These are phyloP conservation scores for Sequoiadendron giganteum DNA, from an alignment of 75 land plant species.

Conservation along the genomic window DNA sequence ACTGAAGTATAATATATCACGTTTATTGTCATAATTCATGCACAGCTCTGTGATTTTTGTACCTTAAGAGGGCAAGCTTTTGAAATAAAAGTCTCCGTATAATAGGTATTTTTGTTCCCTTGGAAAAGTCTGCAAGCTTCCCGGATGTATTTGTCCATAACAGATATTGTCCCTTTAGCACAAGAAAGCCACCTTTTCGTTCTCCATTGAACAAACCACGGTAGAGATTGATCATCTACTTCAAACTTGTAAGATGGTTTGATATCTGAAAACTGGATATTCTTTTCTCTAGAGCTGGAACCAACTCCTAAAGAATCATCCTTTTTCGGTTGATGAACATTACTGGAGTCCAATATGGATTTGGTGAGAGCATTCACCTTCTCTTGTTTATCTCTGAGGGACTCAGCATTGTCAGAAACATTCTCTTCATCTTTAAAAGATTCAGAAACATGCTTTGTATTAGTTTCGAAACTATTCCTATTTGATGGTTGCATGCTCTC, in stretches of 20 bases:
- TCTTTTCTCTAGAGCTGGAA: too few species aligned
- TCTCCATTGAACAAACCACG: constrained; percentile 1
- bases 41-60: background rate
- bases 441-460: background rate
- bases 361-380: background rate
- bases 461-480: background rate
- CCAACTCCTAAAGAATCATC: background rate
- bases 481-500: background rate
- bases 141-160: background rate
- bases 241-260: background rate
- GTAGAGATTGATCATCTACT: background rate
- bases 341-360: background rate
- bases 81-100: background rate
- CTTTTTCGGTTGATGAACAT: background rate
- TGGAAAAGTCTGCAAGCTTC: background rate
- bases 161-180: background rate
- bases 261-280: background rate
- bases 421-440: background rate
- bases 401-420: background rate
- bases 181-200: background rate
- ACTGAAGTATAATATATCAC: background rate
- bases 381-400: background rate
- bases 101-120: background rate
- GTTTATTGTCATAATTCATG: background rate
- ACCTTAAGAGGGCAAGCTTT: constrained; percentile 6